Evolutionary conservation across 1,284 basidiomycete species (phyloP).

Genomic region (Ganoderma meredithae): DNA sequence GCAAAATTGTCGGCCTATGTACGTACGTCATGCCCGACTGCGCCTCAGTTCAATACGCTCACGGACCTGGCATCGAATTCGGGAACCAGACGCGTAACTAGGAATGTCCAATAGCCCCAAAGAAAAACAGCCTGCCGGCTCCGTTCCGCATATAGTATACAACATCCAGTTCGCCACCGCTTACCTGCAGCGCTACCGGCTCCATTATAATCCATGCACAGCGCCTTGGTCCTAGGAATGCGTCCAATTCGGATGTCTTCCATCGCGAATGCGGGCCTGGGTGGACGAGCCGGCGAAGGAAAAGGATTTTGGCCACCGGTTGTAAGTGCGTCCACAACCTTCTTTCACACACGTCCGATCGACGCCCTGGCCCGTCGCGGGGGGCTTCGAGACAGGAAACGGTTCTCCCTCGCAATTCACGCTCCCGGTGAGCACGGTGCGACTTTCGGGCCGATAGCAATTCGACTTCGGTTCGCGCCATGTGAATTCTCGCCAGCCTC

Average conservation of each 20-base stretch:
- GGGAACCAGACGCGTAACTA: not conserved
- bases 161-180: not conserved
- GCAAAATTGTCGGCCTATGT: not conserved
- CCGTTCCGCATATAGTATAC: not conserved
- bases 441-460: not conserved
- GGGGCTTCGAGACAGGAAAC: not conserved
- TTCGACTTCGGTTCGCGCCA: not conserved
- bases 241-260: not conserved
- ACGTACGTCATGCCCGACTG: not conserved
- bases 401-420: not conserved
- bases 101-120: not conserved
- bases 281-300: not conserved
- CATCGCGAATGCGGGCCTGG: not conserved
- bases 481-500: not conserved
- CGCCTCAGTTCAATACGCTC: conserved; percentile 4
- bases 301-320: not conserved
- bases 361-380: not conserved
- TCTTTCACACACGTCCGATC: conserved; percentile 1
- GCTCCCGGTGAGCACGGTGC: not conserved
- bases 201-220: not conserved
- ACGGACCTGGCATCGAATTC: not conserved
- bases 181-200: not conserved
- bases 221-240: not conserved
- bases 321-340: not conserved
- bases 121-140: not conserved